phyloP scores from a whole-genome alignment of 495 filamentous ascomycete genomes.

The Penicillium longicatenatum region DNA sequence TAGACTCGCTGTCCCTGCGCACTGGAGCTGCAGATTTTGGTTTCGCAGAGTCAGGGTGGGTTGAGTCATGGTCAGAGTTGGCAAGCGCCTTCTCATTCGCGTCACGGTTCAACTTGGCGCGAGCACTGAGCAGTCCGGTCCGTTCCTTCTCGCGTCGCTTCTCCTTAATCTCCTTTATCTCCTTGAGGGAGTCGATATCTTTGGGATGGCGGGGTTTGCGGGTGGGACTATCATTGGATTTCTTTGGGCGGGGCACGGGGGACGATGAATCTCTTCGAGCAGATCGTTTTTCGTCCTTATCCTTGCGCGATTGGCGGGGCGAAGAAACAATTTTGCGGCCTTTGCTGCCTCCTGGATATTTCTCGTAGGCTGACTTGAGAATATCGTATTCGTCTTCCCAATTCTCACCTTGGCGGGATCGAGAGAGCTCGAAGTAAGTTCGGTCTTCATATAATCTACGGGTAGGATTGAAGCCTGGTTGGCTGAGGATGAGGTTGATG shows the following conservation, averaged over 20 bases:
- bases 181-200: constrained; percentile 27
- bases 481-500: constrained; percentile 75
- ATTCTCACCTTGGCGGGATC: constrained; percentile 75
- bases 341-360: constrained; percentile 50
- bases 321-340: constrained; percentile 40
- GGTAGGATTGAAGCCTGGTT: constrained; percentile 77
- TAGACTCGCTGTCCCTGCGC: constrained; percentile 40
- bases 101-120: constrained; percentile 24
- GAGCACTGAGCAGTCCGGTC: constrained; percentile 21
- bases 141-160: constrained; percentile 42
- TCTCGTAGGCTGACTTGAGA: constrained; percentile 77
- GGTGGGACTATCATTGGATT: constrained; percentile 34
- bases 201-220: constrained; percentile 29
- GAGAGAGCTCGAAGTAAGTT: constrained; percentile 82
- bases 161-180: constrained; percentile 17
- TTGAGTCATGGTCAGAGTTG: constrained; percentile 33
- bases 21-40: constrained; percentile 26
- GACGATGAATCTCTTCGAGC: constrained; percentile 52
- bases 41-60: constrained; percentile 26
- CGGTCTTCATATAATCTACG: constrained; percentile 64
- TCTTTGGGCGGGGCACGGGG: constrained; percentile 48
- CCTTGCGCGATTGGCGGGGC: constrained; percentile 60
- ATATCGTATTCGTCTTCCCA: constrained; percentile 90
- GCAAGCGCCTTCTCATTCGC: constrained; percentile 24
- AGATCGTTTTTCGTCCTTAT: constrained; percentile 51